These are phyloP conservation scores for Tricholoma hemisulphureum DNA, from an alignment of 768 basidiomycete genomes.

Conservation along the genomic window DNA sequence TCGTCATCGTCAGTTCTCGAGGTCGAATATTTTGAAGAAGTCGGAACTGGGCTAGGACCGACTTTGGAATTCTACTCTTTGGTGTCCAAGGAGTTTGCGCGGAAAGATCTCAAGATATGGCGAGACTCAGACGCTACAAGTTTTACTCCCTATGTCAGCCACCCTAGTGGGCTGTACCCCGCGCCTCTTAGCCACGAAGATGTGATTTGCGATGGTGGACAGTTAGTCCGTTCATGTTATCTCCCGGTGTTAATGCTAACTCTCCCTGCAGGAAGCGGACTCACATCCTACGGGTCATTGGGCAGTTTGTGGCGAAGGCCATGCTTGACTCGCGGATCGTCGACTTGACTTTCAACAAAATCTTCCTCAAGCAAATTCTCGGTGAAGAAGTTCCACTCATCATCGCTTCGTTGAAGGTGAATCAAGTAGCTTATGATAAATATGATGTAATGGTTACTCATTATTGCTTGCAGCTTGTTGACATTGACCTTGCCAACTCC, in stretches of 20 bases:
- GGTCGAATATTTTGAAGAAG: conserved; percentile 98
- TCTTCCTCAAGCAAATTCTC: conserved; percentile 90
- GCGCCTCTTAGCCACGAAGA: conserved; percentile 74
- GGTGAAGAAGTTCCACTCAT: conserved; percentile 84
- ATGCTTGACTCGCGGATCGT: conserved; percentile 97
- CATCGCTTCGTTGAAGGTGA: conserved; percentile 77
- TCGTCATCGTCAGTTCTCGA: conserved; percentile 92
- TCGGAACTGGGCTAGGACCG: conserved; percentile 95
- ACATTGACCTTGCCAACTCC: conserved; percentile 81
- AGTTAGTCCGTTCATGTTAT: conserved; percentile 43
- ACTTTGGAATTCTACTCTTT: conserved; percentile 99
- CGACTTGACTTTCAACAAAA: conserved; percentile 89
- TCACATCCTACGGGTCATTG: conserved; percentile 85
- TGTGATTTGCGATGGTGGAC: conserved; percentile 68
- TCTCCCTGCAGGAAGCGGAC: conserved; percentile 63
- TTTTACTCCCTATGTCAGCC: conserved; percentile 71
- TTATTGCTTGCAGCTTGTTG: conserved; percentile 60
- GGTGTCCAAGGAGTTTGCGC: conserved; percentile 92
- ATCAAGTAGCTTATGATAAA: conserved; percentile 13
- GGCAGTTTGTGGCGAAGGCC: conserved; percentile 96
- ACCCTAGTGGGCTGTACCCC: conserved; percentile 86
- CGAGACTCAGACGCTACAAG: conserved; percentile 72
- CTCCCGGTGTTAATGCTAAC: neutral
- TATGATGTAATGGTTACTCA: conserved; percentile 7
- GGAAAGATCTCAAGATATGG: conserved; percentile 88